These are phyloP conservation scores for Thielaviopsis musarum DNA, from an alignment of 2,329 filamentous ascomycete species.

Conservation along the genomic window DNA sequence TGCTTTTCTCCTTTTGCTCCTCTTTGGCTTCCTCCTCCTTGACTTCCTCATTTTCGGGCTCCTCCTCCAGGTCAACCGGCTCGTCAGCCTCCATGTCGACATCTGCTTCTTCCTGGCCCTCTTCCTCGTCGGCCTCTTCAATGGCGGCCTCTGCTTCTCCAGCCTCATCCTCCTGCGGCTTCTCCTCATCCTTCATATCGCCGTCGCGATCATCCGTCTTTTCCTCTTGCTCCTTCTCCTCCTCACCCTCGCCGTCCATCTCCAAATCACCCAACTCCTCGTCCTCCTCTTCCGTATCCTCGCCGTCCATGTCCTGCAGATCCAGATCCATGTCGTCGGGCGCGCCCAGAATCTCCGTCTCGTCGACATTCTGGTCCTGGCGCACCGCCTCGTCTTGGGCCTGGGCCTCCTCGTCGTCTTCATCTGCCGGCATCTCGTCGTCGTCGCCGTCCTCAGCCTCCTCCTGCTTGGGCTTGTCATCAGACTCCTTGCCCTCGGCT, in stretches of 20 bases:
- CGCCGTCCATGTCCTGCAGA: conserved; percentile 50
- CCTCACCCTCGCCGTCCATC: conserved; percentile 17
- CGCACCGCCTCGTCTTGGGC: conserved; percentile 39
- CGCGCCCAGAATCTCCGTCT: conserved; percentile 66
- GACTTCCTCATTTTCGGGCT: conserved; percentile 23
- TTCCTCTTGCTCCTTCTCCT: conserved; percentile 22
- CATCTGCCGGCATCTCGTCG: conserved; percentile 18
- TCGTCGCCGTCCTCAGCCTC: conserved; percentile 27
- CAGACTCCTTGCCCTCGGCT: conserved; percentile 39
- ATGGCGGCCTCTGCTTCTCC: conserved; percentile 28
- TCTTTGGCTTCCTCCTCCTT: conserved; percentile 34
- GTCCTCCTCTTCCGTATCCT: conserved; percentile 27
- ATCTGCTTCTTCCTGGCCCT: conserved; percentile 13
- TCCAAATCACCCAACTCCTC: conserved; percentile 44
- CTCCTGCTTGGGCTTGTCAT: conserved; percentile 26
- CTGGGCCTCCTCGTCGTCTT: conserved; percentile 28
- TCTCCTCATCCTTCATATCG: conserved; percentile 44
- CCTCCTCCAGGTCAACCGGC: conserved; percentile 15
- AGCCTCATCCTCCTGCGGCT: conserved; percentile 37
- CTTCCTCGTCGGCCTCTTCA: conserved; percentile 17
- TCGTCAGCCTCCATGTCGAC: conserved; percentile 13
- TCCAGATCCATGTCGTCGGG: conserved; percentile 82
- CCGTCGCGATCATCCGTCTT: conserved; percentile 19
- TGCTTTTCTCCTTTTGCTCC: conserved; percentile 16
- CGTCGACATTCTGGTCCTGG: conserved; percentile 59